Conservation (phyloP, 352 stramenopile species). For the Halophytophthora polymorphica region DNA sequence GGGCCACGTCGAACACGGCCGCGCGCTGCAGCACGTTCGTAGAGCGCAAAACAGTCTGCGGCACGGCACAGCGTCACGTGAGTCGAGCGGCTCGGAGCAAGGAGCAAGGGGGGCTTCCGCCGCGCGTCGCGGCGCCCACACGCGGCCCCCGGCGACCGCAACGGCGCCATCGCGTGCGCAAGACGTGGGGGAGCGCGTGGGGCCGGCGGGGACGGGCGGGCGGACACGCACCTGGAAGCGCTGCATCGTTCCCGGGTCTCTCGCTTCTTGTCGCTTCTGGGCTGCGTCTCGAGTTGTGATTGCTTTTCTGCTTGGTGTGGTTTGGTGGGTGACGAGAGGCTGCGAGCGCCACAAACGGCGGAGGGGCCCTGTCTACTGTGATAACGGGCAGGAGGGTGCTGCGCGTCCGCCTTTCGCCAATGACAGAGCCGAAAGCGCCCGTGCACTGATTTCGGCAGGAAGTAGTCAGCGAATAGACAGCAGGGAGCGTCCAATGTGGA, state of each 20-base stretch:
- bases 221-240: constrained; percentile 50
- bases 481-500: too few species aligned
- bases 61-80: neutral
- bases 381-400: neutral
- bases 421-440: too few species aligned
- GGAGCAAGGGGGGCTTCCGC: neutral
- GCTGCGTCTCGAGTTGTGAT: constrained; percentile 20
- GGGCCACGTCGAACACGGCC: constrained; percentile 39
- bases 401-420: neutral
- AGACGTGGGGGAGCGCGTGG: neutral
- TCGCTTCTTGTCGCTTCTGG: constrained; percentile 15
- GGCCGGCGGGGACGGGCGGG: neutral
- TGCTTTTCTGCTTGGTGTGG: constrained; percentile 21
- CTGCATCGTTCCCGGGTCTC: constrained; percentile 37
- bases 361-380: neutral
- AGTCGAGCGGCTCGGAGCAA: neutral
- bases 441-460: too few species aligned
- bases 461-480: too few species aligned
- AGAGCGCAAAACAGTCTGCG: constrained; percentile 44
- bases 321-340: constrained; percentile 17
- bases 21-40: constrained; percentile 62
- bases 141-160: neutral
- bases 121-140: neutral
- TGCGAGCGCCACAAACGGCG: neutral
- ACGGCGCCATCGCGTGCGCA: neutral